phyloP scores from a whole-genome alignment of 495 filamentous ascomycete species.

The Haplographium delicatum region DNA sequence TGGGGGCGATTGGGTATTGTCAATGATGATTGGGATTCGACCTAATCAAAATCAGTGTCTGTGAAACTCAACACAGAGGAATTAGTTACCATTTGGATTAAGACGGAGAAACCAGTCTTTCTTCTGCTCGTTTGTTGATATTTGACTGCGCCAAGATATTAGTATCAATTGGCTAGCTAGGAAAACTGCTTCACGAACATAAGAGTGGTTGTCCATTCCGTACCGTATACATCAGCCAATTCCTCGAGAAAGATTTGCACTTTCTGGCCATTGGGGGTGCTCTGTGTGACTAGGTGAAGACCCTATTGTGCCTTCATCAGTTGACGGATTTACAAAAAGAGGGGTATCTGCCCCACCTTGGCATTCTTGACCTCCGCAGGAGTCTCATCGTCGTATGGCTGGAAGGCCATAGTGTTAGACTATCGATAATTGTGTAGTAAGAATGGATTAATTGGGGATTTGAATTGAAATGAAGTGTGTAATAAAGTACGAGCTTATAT shows the following conservation, averaged over 20 bases:
- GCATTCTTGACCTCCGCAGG: not conserved
- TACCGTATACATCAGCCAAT: constrained; percentile 41
- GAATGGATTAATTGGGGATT: too few species aligned
- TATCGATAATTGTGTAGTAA: not conserved
- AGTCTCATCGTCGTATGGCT: not conserved
- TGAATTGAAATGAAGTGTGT: too few species aligned
- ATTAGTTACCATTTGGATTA: not conserved
- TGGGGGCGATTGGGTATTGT: constrained; percentile 44
- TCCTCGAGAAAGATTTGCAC: constrained; percentile 27
- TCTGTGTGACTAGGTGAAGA: constrained; percentile 35
- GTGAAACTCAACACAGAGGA: not conserved
- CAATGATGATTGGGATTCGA: constrained; percentile 46
- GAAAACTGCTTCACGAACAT: too few species aligned
- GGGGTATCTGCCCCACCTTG: not conserved
- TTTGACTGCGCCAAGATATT: not conserved
- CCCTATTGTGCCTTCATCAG: too few species aligned
- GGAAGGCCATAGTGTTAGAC: not conserved
- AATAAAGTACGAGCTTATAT: too few species aligned
- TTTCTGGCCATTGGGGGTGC: constrained; percentile 29
- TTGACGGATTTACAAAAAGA: too few species aligned
- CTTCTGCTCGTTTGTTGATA: not conserved
- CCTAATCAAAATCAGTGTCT: constrained; percentile 10
- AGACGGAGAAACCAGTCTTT: not conserved
- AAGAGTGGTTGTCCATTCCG: constrained; percentile 41
- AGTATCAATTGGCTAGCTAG: too few species aligned